phyloP scores from a whole-genome alignment of 495 filamentous ascomycete species.

The Trypethelium eluteriae region DNA sequence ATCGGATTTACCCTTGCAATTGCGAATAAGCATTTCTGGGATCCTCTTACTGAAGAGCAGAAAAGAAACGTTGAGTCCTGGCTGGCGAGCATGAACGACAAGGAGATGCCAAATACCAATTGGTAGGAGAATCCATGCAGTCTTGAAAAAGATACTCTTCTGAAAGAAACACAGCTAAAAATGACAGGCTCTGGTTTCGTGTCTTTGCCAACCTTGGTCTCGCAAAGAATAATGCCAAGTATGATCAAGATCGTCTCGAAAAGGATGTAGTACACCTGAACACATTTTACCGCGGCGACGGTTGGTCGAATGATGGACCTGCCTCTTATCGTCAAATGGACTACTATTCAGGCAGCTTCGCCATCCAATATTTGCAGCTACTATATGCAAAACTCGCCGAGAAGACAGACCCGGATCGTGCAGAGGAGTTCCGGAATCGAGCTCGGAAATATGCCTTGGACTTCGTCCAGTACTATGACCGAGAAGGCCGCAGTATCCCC shows the following conservation, averaged over 20 bases:
- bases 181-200: conserved; percentile 65
- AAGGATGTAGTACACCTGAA: conserved; percentile 69
- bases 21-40: conserved; percentile 57
- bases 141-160: neutral
- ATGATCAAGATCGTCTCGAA: conserved; percentile 57
- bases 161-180: neutral
- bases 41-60: conserved; percentile 51
- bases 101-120: conserved; percentile 58
- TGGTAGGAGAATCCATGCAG: conserved; percentile 32
- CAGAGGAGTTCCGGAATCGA: conserved; percentile 61
- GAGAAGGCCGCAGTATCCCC: conserved; percentile 58
- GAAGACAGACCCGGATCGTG: conserved; percentile 56
- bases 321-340: conserved; percentile 72
- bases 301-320: conserved; percentile 75
- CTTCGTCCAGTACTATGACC: conserved; percentile 67
- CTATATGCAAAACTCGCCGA: conserved; percentile 67
- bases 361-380: conserved; percentile 69
- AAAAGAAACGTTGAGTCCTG: conserved; percentile 56
- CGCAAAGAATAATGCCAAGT: conserved; percentile 59
- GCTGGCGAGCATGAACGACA: conserved; percentile 66
- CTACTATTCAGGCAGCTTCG: conserved; percentile 74
- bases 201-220: conserved; percentile 75
- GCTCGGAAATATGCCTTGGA: conserved; percentile 59
- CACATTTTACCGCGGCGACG: conserved; percentile 69
- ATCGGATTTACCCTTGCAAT: conserved; percentile 59